These are phyloP conservation scores for Zoysia pacifica DNA, from an alignment of 176 grass and related monocot genomes.

Conservation along the genomic window DNA sequence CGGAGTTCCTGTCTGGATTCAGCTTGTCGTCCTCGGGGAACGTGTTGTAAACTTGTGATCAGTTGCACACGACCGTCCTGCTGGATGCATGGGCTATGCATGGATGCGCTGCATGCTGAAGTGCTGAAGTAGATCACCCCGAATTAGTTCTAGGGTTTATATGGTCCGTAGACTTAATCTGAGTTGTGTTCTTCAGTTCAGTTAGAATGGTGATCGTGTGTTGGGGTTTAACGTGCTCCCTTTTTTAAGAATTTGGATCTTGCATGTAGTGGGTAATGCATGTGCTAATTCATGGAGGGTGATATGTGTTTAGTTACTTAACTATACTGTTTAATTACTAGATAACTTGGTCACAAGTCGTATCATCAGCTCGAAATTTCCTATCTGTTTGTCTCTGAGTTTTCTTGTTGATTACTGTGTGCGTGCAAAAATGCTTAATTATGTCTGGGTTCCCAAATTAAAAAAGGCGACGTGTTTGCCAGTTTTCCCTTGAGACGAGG, in stretches of 20 bases:
- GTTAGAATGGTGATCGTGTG: conserved; percentile 28
- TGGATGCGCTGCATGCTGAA: background rate
- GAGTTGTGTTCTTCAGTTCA: conserved; percentile 28
- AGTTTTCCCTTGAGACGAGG: background rate
- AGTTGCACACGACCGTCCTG: background rate
- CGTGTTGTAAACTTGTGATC: conserved; percentile 49
- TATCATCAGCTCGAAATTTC: background rate
- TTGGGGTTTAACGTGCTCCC: conserved; percentile 27
- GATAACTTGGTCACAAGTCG: conserved; percentile 30
- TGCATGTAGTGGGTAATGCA: conserved; percentile 40
- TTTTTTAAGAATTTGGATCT: conserved; percentile 28
- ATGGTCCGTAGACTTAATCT: conserved; percentile 20
- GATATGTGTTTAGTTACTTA: conserved; percentile 58
- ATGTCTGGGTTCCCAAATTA: background rate
- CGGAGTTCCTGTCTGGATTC: conserved; percentile 75
- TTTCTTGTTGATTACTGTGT: background rate
- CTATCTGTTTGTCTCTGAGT: background rate
- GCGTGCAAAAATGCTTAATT: background rate
- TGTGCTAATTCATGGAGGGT: conserved; percentile 43
- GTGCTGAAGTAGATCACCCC: conserved; percentile 30
- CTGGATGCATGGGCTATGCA: conserved; percentile 26
- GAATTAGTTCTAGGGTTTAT: conserved; percentile 37
- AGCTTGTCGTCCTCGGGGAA: conserved; percentile 83
- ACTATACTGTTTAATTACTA: conserved; percentile 61
- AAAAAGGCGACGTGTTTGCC: background rate